A percentile compares a stretch with the other conserved stretches of the same genome.
These are phyloP conservation scores for Citrullus amarus DNA, from an alignment of 306 rosid species.

Conservation along the genomic window DNA sequence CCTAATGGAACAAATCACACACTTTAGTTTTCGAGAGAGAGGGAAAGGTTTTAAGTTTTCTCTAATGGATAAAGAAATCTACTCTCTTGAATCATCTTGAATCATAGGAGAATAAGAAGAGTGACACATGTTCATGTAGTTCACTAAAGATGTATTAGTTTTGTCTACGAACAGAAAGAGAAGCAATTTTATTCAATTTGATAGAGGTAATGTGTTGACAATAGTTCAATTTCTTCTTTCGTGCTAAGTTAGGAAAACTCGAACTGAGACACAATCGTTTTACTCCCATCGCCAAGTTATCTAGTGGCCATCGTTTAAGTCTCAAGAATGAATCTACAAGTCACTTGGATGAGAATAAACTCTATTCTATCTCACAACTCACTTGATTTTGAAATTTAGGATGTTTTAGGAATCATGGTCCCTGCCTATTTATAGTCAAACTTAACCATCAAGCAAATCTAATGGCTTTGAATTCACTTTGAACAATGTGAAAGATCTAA, in stretches of 20 bases:
- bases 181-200: no score
- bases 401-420: background rate
- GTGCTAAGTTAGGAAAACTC: conserved; percentile 47
- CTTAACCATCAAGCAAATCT: no score
- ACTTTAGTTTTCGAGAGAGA: conserved; percentile 54
- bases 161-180: no score
- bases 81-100: conserved; percentile 15
- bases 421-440: no score
- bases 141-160: conserved; percentile 1
- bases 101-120: no score
- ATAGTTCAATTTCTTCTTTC: conserved; percentile 49
- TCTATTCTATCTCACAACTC: no score
- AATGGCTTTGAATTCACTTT: no score
- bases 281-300: conserved; percentile 49
- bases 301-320: conserved; percentile 58
- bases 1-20: conserved; percentile 11
- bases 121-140: no score
- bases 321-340: conserved; percentile 67
- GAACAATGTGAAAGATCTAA: no score
- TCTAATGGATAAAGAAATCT: conserved; percentile 49
- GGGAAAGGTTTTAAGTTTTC: conserved; percentile 49
- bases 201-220: no score
- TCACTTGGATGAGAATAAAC: no score
- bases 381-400: no score
- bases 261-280: conserved; percentile 58